Evolutionary conservation across 371 early-diverging fungal genomes (phyloP).

Genomic region (Mortierella polycephala): DNA sequence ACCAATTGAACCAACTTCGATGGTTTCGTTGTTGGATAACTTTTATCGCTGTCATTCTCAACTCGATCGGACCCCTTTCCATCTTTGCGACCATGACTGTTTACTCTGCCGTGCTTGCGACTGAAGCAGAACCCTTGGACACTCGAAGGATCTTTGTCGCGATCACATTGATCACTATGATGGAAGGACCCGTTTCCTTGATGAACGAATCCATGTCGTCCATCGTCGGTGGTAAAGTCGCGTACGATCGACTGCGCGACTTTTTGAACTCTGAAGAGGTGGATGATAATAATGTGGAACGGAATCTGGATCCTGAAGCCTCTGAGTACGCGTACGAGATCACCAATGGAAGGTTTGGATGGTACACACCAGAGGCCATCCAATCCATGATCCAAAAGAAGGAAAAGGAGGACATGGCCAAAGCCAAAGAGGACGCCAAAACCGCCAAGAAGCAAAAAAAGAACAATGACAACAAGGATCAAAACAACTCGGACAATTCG

Average conservation of each 20-base stretch:
- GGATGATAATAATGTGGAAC: slow-evolving; percentile 59
- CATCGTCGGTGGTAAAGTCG: slow-evolving; percentile 26
- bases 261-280: slow-evolving; percentile 62
- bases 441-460: slow-evolving; percentile 10
- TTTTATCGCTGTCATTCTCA: slow-evolving; percentile 32
- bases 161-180: slow-evolving; percentile 87
- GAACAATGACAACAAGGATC: background rate
- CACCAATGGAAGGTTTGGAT: slow-evolving; percentile 64
- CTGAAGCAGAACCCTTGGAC: slow-evolving; percentile 61
- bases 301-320: slow-evolving; percentile 38
- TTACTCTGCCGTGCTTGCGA: slow-evolving; percentile 62
- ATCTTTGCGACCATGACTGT: slow-evolving; percentile 58
- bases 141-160: slow-evolving; percentile 69
- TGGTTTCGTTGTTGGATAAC: slow-evolving; percentile 45
- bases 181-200: slow-evolving; percentile 83
- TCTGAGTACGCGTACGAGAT: slow-evolving; percentile 50
- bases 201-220: slow-evolving; percentile 51
- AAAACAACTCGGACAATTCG: background rate
- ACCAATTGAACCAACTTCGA: slow-evolving; percentile 56
- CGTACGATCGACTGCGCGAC: slow-evolving; percentile 24
- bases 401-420: slow-evolving; percentile 26
- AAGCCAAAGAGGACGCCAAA: slow-evolving; percentile 27
- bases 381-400: slow-evolving; percentile 32
- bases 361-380: slow-evolving; percentile 62
- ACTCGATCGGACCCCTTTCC: slow-evolving; percentile 58